Evolutionary conservation across 768 basidiomycete genomes (phyloP), one percentile per base, ranked within the genome.

Genomic region (Leccinum longicurvipes): DNA sequence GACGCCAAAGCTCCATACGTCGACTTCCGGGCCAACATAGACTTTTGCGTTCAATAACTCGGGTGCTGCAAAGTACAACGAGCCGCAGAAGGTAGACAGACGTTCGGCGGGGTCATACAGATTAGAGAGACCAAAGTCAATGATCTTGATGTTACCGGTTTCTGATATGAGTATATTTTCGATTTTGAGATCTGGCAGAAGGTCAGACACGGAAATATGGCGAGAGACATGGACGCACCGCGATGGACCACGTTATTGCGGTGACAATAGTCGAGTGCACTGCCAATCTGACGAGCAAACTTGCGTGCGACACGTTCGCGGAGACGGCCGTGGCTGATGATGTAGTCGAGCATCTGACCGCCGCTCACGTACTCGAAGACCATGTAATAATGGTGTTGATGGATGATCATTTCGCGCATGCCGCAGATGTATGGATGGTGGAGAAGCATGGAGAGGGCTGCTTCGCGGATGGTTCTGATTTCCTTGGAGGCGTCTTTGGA

Each of bases 121-220:
- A 74, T 98, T 99, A 3, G 96, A 98, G 8, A 99, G 80, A 47
- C 97, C 97, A 73, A 98, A 99, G 74, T 99, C 96, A 71, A 98
- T 99, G 59, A 98, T 98, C 81, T 98, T 99, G 80, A 98, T 98
- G 75, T 98, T 98, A 11, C 97, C 97, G 0, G 91, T 91, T 61
- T 97, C 93, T 1, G 93, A 97, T 62, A 99, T 98, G 68, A 99
- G 88, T 65, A 99, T 99, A 76, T 98, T 98, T 75, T 99, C 96
- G 68, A 99, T 99, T 79, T 99, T 99, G 62, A 99, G 87, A 77
- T 99, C 88, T 71, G 42, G 6, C n/a, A 34, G 28, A 32, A 29
- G 8, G 21, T 47, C 53, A 44, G 14, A 53, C 55, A 34, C 28
- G 24, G 51, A 24, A 23, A 47, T 4, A 32, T 19, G 25, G 46